Conservation (phyloP, 2,329 filamentous ascomycete genomes). For the Alternaria gansuensis region DNA sequence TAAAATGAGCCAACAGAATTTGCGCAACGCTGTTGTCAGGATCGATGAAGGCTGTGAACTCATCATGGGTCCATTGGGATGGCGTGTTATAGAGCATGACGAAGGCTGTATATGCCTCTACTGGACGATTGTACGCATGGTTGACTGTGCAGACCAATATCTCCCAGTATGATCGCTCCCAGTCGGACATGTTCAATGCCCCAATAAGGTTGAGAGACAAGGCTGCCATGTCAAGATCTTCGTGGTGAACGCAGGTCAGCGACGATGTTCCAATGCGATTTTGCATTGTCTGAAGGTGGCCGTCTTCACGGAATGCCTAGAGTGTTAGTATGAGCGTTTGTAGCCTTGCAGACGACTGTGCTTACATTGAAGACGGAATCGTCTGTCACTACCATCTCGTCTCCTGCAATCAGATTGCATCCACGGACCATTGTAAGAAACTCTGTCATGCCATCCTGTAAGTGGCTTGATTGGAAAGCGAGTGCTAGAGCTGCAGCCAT, state of each 20-base stretch:
- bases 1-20: slow-evolving; percentile 59
- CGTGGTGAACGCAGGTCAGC: slow-evolving; percentile 32
- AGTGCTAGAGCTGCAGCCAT: slow-evolving; percentile 51
- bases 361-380: slow-evolving; percentile 46
- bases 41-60: slow-evolving; percentile 57
- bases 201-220: slow-evolving; percentile 41
- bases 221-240: slow-evolving; percentile 44
- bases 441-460: slow-evolving; percentile 50
- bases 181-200: slow-evolving; percentile 40
- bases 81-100: slow-evolving; percentile 55
- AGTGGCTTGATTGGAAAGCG: slow-evolving; percentile 51
- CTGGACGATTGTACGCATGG: slow-evolving; percentile 42
- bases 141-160: slow-evolving; percentile 39
- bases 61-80: slow-evolving; percentile 52
- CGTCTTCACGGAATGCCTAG: slow-evolving; percentile 44
- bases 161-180: slow-evolving; percentile 41
- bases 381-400: slow-evolving; percentile 30
- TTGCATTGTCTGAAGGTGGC: slow-evolving; percentile 46
- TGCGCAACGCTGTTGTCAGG: slow-evolving; percentile 55
- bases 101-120: slow-evolving; percentile 55
- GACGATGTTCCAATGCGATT: slow-evolving; percentile 35
- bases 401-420: slow-evolving; percentile 48
- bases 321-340: not conserved
- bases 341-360: not conserved
- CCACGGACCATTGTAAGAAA: slow-evolving; percentile 52